Base-by-base conservation (phyloP, 495 filamentous ascomycete genomes). In the Trichoderma reesei region DNA sequence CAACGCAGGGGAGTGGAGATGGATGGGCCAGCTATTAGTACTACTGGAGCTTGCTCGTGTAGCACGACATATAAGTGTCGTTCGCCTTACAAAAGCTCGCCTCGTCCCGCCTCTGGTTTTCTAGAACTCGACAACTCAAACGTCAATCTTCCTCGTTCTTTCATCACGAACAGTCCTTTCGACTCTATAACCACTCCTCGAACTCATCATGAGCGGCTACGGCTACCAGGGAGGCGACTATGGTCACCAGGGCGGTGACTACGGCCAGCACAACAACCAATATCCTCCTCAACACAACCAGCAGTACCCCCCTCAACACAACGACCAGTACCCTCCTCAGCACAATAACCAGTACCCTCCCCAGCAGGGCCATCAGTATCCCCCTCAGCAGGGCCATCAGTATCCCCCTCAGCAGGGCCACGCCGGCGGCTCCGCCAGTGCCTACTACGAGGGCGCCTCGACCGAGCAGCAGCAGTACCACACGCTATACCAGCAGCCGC, bases 401-500 rank as follows among this genome's bases (percentile, higher is more conserved):
- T 26, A 26, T 26, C 26, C 26, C 26, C 26, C 26, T 26, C 41
- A 54, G 46, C n/a, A 31, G 46, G 46, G 26, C 20, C 31, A 34
- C 13, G 9, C 20, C 9, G 51, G 51, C 26, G 51, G 51, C 9
- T 31, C 26, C 26, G 51, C 44, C 44, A 34, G 16, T 20, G 33
- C 51, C 20, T 56, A 56, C 51, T 56, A 56, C 31, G 20, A 56
- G 51, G 20, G 26, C 9, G 51, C 14, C 26, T 11, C 10, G 10
- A 31, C 33, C 9, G 26, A 54, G 11, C 64, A 69, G 61, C 51
- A 65, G 42, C 66, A 26, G 54, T 65, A 65, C 34, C 67, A 59
- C 62, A 67, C 61, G 46, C 59, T 64, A 65, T 44, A 46, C 64
- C 67, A 51, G 64, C 68, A 42, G 61, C 67, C 33, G 65, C 65